Evolutionary conservation across 2,329 filamentous ascomycete genomes (phyloP).

Genomic region (Aspergillus japonicus): DNA sequence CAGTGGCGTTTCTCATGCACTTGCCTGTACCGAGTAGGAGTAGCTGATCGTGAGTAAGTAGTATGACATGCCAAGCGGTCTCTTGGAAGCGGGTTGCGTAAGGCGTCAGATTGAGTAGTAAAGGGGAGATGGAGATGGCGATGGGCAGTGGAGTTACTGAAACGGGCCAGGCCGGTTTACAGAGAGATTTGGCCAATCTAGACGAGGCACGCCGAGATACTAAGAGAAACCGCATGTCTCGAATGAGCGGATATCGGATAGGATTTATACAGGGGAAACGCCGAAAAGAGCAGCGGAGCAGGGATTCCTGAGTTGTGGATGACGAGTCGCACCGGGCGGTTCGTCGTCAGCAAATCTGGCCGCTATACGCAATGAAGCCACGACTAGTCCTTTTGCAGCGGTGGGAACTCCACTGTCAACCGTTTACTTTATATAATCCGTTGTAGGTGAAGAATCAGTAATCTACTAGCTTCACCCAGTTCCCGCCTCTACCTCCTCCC

Average conservation of each 20-base stretch:
- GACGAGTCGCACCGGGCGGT: slow-evolving; percentile 4
- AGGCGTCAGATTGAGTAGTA: neutral
- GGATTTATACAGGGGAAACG: neutral
- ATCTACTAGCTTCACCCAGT: neutral
- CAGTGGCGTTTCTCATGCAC: neutral
- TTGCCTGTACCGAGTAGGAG: too few species aligned
- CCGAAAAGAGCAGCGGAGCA: too few species aligned
- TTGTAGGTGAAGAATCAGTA: neutral
- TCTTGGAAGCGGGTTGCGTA: neutral
- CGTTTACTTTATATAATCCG: neutral
- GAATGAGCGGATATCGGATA: neutral
- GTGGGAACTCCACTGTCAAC: neutral
- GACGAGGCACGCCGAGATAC: slow-evolving; percentile 11
- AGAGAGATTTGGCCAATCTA: slow-evolving; percentile 4
- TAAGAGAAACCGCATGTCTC: neutral
- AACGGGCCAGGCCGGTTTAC: slow-evolving; percentile 6
- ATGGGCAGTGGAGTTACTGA: slow-evolving; percentile 19
- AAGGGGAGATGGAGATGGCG: slow-evolving; percentile 9
- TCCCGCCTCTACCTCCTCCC: neutral
- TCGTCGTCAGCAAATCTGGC: slow-evolving; percentile 12
- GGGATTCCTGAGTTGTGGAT: neutral
- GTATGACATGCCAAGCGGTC: neutral
- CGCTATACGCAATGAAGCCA: slow-evolving; percentile 9
- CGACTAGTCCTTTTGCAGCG: neutral
- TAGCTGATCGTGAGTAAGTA: too few species aligned